These are phyloP conservation scores for Psilocybe azurescens DNA, from an alignment of 768 basidiomycete species.

Conservation along the genomic window DNA sequence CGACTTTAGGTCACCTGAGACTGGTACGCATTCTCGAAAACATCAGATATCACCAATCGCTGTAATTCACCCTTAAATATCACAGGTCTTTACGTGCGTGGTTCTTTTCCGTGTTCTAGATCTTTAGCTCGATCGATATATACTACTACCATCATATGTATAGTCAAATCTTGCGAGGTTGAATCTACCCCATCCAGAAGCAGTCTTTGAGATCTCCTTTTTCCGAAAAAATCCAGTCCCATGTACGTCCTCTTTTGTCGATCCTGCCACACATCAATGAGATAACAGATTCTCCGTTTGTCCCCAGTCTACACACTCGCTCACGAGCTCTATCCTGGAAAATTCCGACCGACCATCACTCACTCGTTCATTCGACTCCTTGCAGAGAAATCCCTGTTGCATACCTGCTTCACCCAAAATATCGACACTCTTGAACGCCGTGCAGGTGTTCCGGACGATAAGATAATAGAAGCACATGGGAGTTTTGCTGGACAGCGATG, in stretches of 20 bases:
- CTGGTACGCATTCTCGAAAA: slow-evolving; percentile 54
- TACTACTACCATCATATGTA: not conserved
- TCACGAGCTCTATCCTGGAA: slow-evolving; percentile 91
- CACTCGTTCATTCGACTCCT: slow-evolving; percentile 92
- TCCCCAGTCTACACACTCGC: slow-evolving; percentile 85
- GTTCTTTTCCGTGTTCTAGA: not conserved
- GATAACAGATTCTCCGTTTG: slow-evolving; percentile 1
- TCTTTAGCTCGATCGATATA: not conserved
- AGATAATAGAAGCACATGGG: slow-evolving; percentile 95
- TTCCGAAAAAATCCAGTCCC: slow-evolving; percentile 82
- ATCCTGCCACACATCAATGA: not conserved
- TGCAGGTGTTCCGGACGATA: slow-evolving; percentile 74
- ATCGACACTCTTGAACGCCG: slow-evolving; percentile 91
- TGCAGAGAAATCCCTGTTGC: slow-evolving; percentile 67
- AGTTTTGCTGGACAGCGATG: slow-evolving; percentile 91
- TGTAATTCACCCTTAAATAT: not conserved
- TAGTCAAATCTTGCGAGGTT: slow-evolving; percentile 80
- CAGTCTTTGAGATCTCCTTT: slow-evolving; percentile 92
- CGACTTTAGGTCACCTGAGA: slow-evolving; percentile 87
- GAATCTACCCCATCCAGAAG: slow-evolving; percentile 90
- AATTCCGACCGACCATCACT: slow-evolving; percentile 84
- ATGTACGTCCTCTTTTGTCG: slow-evolving; percentile 50
- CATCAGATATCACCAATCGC: not conserved
- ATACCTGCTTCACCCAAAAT: slow-evolving; percentile 88
- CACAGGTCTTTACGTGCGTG: slow-evolving; percentile 58